Percentiles rank a stretch among this genome's conserved stretches.
These are phyloP conservation scores for Protomyces lactucae-debilis DNA, from an alignment of 1,139 yeast genomes.

Conservation along the genomic window DNA sequence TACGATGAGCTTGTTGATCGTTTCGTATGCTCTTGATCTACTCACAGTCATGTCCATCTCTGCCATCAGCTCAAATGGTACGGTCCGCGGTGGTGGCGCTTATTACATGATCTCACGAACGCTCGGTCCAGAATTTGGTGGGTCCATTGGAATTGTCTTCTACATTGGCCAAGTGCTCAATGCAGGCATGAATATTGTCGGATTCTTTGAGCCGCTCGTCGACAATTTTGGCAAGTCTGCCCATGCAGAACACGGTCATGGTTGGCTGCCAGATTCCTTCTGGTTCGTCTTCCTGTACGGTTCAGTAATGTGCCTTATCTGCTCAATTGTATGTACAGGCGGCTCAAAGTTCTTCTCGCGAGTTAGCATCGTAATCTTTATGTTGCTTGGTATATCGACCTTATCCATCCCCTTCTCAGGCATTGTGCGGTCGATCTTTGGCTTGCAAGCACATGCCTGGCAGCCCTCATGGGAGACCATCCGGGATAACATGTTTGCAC, in stretches of 20 bases:
- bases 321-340: conserved; percentile 72
- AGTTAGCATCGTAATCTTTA: conserved; percentile 72
- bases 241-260: conserved; percentile 47
- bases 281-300: conserved; percentile 59
- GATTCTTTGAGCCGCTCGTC: conserved; percentile 68
- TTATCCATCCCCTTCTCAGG: conserved; percentile 78
- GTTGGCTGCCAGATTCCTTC: conserved; percentile 40
- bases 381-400: conserved; percentile 65
- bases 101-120: conserved; percentile 76
- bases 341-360: conserved; percentile 81
- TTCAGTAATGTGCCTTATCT: conserved; percentile 58
- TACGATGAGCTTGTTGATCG: conserved; percentile 44
- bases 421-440: conserved; percentile 58
- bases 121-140: conserved; percentile 79
- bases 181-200: conserved; percentile 71
- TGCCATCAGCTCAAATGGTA: conserved; percentile 78
- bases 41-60: conserved; percentile 68
- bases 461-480: conserved; percentile 49
- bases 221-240: conserved; percentile 55
- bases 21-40: conserved; percentile 60
- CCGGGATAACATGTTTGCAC: conserved; percentile 61
- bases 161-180: conserved; percentile 73
- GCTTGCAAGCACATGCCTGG: conserved; percentile 44
- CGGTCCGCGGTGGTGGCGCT: conserved; percentile 80
- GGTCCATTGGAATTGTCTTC: conserved; percentile 74